A percentile compares a stretch with the other conserved stretches of the same genome.
phyloP scores from a whole-genome alignment of 108 stramenopile species.

The Cyclostephanos invisitatus region DNA sequence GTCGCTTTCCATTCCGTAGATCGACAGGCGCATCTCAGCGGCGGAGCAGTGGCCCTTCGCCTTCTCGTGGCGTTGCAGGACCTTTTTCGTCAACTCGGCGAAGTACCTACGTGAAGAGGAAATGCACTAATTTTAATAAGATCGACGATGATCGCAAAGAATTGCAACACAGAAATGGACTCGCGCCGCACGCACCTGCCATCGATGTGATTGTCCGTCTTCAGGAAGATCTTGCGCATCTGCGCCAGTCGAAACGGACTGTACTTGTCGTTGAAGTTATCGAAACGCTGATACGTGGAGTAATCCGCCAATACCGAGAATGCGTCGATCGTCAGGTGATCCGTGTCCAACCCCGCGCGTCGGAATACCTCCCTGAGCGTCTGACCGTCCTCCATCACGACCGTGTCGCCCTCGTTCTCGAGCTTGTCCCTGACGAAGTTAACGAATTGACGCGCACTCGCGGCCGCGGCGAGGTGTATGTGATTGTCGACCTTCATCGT shows the following conservation, averaged over 20 bases:
- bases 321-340: conserved; percentile 98
- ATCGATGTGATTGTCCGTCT: conserved; percentile 91
- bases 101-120: conserved; percentile 68
- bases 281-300: conserved; percentile 97
- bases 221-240: conserved; percentile 98
- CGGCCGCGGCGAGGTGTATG: conserved; percentile 96
- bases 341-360: conserved; percentile 92
- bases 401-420: conserved; percentile 83
- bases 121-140: conserved; percentile 10
- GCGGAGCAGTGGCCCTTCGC: conserved; percentile 92
- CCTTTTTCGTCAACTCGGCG: conserved; percentile 94
- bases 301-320: conserved; percentile 99
- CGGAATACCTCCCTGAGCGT: conserved; percentile 80
- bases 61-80: conserved; percentile 82
- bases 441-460: conserved; percentile 97
- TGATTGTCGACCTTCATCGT: conserved; percentile 99
- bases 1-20: conserved; percentile 94
- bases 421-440: conserved; percentile 97
- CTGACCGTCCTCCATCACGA: conserved; percentile 74
- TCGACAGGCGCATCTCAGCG: conserved; percentile 92
- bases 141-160: neutral
- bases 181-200: conserved; percentile 48
- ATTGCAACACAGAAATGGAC: conserved; percentile 14
- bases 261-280: conserved; percentile 99
- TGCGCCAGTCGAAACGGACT: conserved; percentile 96